Conservation (phyloP, 2,329 filamentous ascomycete species). For the Ramularia collo-cygni region DNA sequence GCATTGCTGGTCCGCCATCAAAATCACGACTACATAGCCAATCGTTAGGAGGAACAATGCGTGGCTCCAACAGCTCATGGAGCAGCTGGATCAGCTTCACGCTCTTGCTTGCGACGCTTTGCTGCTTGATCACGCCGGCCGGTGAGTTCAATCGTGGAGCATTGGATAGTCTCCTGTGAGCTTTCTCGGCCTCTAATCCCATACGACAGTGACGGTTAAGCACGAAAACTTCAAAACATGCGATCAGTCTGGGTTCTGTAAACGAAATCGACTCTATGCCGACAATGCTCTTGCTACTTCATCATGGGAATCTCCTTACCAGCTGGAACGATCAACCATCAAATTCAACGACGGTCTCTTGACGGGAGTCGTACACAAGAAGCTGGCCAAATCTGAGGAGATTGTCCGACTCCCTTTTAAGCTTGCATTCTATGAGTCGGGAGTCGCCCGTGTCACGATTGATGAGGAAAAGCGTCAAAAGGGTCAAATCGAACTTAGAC, state of each 20-base stretch:
- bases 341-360: slow-evolving; percentile 74
- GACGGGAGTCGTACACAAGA: slow-evolving; percentile 75
- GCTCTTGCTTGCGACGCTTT: slow-evolving; percentile 52
- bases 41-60: slow-evolving; percentile 14
- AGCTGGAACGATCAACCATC: slow-evolving; percentile 63
- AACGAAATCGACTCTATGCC: slow-evolving; percentile 84
- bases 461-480: slow-evolving; percentile 89
- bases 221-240: slow-evolving; percentile 97
- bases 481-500: slow-evolving; percentile 79
- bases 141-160: slow-evolving; percentile 42
- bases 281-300: slow-evolving; percentile 63
- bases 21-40: neutral
- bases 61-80: slow-evolving; percentile 35
- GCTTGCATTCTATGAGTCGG: slow-evolving; percentile 83
- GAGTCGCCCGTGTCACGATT: slow-evolving; percentile 76
- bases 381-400: slow-evolving; percentile 56
- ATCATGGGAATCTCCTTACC: slow-evolving; percentile 75
- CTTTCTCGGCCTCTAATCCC: neutral
- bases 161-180: no score
- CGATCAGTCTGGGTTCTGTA: slow-evolving; percentile 92
- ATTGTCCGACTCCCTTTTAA: slow-evolving; percentile 74
- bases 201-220: slow-evolving; percentile 67
- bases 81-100: slow-evolving; percentile 59
- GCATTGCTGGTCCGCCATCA: no score
- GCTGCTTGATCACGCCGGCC: slow-evolving; percentile 56